Base-by-base conservation (phyloP, 306 rosid species). In the Dalbergia oliveri region DNA sequence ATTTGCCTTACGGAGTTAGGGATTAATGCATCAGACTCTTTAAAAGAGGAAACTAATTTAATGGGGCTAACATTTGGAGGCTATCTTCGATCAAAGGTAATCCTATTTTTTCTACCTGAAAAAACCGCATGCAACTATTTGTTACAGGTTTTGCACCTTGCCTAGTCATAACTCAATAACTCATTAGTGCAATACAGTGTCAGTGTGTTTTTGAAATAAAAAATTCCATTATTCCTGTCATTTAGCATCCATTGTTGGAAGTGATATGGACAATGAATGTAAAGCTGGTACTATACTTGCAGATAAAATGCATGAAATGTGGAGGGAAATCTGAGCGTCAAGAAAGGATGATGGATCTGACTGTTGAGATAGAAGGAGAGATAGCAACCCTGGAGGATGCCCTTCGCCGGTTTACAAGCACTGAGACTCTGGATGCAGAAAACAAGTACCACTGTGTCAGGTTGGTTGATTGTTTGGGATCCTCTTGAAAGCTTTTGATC, bases 281-380 rank as follows among this genome's bases (percentile, higher is more conserved):
- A 19, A 78, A 43, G 67, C 79, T 72, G 26, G 72, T 79, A 12
- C 49, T 72, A 47, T 67, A 53, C 82, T 61, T 41, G 75, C 92
- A 94, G 97, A 90, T 94, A 81, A 86, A 90, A 85, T 94, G 97
- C 87, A 76, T 90, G 57, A 92, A 85, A 87, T 94, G 98, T 81
- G 87, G 87, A 80, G 91, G 90, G 45, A 94, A 89, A 86, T 94
- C 98, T 49, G 98, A 90, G 89, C 88, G 89, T 79, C 94, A 88
- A 59, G 98, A 94, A 84, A 86, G 94, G 80, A 92, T 94, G 91
- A 90, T 94, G 98, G 98, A 94, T 86, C 90, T 94, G 63, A 88
- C 97, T 11, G 98, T 94, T 81, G 97, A 90, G 88, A 92, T 94
- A 81, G 95, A 84, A 81, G 98, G 98, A 72, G 92, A 94, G 66